These are phyloP conservation scores for Lecanicillium sp. DNA, from an alignment of 2,329 filamentous ascomycete species.

Conservation along the genomic window DNA sequence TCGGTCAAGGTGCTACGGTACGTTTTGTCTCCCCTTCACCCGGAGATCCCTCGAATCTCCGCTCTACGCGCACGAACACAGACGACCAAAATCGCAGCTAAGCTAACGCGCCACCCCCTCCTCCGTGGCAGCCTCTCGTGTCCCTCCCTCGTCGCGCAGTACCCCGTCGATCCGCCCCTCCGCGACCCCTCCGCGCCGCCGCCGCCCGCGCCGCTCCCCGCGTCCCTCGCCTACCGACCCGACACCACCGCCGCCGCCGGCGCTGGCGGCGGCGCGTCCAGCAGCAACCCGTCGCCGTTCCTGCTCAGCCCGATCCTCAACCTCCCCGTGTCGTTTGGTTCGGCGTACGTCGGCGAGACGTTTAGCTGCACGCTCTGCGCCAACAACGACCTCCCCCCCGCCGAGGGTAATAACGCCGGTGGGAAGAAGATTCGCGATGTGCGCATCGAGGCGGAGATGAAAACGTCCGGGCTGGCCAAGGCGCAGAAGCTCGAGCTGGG, in stretches of 20 bases:
- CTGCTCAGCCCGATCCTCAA: conserved; percentile 64
- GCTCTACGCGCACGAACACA: not conserved
- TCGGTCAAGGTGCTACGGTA: conserved; percentile 72
- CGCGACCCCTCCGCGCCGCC: conserved; percentile 36
- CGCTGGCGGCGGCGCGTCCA: not conserved
- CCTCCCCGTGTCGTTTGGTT: conserved; percentile 85
- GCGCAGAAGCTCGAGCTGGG: conserved; percentile 63
- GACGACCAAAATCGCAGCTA: not conserved
- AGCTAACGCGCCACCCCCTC: conserved; percentile 4
- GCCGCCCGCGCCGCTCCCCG: conserved; percentile 40
- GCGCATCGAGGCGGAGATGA: conserved; percentile 86
- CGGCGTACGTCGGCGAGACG: conserved; percentile 90
- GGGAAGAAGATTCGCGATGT: conserved; percentile 63
- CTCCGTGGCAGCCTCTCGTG: conserved; percentile 63
- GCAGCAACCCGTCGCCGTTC: conserved; percentile 49
- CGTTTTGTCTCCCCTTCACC: conserved; percentile 14
- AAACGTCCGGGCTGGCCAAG: conserved; percentile 61
- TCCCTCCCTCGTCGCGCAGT: conserved; percentile 67
- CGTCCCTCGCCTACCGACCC: conserved; percentile 65
- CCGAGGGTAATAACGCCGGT: conserved; percentile 16
- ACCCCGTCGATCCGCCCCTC: conserved; percentile 49
- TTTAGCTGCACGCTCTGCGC: conserved; percentile 93
- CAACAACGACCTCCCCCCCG: conserved; percentile 65
- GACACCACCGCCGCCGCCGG: conserved; percentile 18
- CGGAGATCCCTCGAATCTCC: not conserved